These are phyloP conservation scores for Beauveria varroae DNA, from an alignment of 2,329 filamentous ascomycete genomes.

Conservation along the genomic window DNA sequence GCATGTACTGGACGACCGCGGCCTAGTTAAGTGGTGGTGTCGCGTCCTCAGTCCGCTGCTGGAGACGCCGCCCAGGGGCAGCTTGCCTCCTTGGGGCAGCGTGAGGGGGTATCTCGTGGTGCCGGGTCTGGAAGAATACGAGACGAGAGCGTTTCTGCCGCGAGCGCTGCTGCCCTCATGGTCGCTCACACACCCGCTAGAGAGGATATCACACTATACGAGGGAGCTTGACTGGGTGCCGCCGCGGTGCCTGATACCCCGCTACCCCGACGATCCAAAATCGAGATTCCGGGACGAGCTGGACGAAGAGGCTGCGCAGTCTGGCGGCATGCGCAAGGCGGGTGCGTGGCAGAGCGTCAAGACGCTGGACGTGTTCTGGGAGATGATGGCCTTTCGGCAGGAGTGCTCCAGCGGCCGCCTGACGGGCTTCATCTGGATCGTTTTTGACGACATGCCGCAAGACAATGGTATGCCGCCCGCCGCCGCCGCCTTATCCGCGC, in stretches of 20 bases:
- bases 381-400: conserved; percentile 94
- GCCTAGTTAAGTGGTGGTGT: conserved; percentile 94
- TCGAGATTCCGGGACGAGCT: conserved; percentile 81
- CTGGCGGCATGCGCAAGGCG: conserved; percentile 42
- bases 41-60: conserved; percentile 74
- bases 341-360: conserved; percentile 79
- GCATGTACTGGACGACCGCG: conserved; percentile 85
- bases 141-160: conserved; percentile 74
- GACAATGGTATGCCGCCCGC: conserved; percentile 15
- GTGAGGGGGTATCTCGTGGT: conserved; percentile 79
- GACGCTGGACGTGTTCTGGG: conserved; percentile 91
- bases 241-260: conserved; percentile 76
- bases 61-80: conserved; percentile 31
- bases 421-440: conserved; percentile 91
- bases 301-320: conserved; percentile 68
- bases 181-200: conserved; percentile 66
- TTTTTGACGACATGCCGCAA: conserved; percentile 54
- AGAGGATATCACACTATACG: conserved; percentile 53
- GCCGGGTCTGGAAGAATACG: conserved; percentile 75
- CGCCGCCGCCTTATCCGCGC: conserved; percentile 18
- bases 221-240: conserved; percentile 55
- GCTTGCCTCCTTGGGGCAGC: conserved; percentile 30
- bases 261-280: conserved; percentile 93
- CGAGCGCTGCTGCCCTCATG: conserved; percentile 46
- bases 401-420: conserved; percentile 89